A percentile compares a stretch with the other conserved stretches of the same genome.
Conservation (phyloP, 768 basidiomycete species). For the Russula earlei region DNA sequence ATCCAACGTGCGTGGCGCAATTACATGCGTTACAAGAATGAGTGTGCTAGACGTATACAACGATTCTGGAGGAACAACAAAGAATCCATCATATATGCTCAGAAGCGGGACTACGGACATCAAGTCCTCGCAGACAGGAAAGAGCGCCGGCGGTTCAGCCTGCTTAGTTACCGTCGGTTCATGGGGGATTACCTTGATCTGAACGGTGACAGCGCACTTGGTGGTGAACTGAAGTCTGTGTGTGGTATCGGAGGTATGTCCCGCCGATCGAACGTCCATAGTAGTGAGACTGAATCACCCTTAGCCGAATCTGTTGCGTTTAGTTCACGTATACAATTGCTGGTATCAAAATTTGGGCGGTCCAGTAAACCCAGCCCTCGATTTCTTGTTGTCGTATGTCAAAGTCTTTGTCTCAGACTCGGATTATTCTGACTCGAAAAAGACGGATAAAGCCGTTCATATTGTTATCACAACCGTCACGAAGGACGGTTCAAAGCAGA, state of each 20-base stretch:
- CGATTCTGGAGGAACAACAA: conserved; percentile 99
- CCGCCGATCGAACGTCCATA: background rate
- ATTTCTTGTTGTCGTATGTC: conserved; percentile 76
- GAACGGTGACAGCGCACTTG: conserved; percentile 70
- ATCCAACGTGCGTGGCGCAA: conserved; percentile 96
- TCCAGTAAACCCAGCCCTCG: conserved; percentile 91
- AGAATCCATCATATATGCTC: conserved; percentile 79
- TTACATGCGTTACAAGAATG: conserved; percentile 90
- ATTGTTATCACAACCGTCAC: conserved; percentile 48
- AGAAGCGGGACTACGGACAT: conserved; percentile 91
- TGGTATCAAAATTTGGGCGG: conserved; percentile 77
- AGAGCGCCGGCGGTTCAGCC: conserved; percentile 86
- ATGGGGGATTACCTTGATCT: conserved; percentile 94
- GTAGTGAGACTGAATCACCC: background rate
- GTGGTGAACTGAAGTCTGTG: conserved; percentile 60
- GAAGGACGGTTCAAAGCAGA: conserved; percentile 53
- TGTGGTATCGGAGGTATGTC: conserved; percentile 66
- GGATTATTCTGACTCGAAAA: background rate
- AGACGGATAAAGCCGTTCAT: conserved; percentile 84
- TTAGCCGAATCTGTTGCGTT: conserved; percentile 78
- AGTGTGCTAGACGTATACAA: conserved; percentile 91
- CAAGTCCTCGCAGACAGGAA: conserved; percentile 85
- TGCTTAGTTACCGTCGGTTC: conserved; percentile 89
- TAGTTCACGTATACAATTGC: conserved; percentile 68
- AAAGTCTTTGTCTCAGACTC: background rate